Conservation (phyloP, 805 yeast species). For the Sugiyamaella floridensis region DNA sequence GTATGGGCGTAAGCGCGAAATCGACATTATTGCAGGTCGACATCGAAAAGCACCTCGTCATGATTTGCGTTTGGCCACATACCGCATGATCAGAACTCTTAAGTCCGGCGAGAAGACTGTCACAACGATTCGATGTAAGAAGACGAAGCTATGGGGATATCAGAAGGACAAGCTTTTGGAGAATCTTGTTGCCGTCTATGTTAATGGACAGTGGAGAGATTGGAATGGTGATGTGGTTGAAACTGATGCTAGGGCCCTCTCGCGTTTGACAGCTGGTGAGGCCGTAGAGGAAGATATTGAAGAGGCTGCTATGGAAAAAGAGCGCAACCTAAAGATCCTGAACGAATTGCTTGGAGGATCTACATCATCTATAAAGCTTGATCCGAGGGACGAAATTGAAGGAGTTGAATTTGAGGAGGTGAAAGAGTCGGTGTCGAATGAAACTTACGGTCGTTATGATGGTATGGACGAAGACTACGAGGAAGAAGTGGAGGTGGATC, state of each 20-base stretch:
- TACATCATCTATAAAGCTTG: background rate
- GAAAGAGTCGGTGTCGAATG: background rate
- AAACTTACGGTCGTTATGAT: conserved; percentile 4
- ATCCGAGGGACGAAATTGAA: conserved; percentile 26
- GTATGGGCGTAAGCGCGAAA: conserved; percentile 23
- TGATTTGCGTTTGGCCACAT: conserved; percentile 46
- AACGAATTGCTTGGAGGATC: conserved; percentile 38
- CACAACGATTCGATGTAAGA: conserved; percentile 48
- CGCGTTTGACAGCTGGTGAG: conserved; percentile 21
- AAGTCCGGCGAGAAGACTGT: conserved; percentile 38
- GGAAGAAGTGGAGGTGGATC: conserved; percentile 1
- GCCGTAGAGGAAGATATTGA: conserved; percentile 31
- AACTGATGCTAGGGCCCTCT: conserved; percentile 25
- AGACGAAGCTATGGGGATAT: conserved; percentile 87
- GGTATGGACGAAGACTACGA: background rate
- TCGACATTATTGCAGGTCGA: conserved; percentile 50
- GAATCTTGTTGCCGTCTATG: conserved; percentile 58
- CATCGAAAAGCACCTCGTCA: conserved; percentile 51
- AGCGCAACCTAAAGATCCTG: conserved; percentile 41
- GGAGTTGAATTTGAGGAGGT: background rate
- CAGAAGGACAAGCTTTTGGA: conserved; percentile 56
- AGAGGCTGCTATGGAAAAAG: conserved; percentile 34
- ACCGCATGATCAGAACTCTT: conserved; percentile 46
- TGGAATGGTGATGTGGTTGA: conserved; percentile 77
- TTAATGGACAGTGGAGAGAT: conserved; percentile 68